Conservation (phyloP, 768 basidiomycete species). For the Dioszegia aurantiaca region DNA sequence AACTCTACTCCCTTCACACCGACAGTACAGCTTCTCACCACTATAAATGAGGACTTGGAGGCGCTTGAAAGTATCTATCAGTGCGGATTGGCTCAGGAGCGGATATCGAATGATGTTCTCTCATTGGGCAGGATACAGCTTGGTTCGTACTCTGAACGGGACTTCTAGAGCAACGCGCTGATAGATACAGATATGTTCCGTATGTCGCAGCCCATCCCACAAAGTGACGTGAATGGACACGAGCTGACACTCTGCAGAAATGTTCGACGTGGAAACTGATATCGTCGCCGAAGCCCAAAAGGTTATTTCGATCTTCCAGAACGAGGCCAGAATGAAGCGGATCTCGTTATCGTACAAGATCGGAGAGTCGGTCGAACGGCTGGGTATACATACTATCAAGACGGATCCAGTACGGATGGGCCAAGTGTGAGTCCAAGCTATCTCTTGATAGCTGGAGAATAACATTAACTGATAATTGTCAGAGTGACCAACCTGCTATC, state of each 20-base stretch:
- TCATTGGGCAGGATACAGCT: conserved; percentile 54
- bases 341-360: conserved; percentile 50
- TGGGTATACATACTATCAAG: conserved; percentile 47
- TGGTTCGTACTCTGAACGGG: conserved; percentile 36
- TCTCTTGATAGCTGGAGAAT: not conserved
- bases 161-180: conserved; percentile 13
- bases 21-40: conserved; percentile 37
- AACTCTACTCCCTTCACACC: conserved; percentile 21
- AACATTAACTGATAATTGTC: too few species aligned
- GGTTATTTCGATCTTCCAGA: conserved; percentile 52
- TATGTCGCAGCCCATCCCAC: conserved; percentile 13
- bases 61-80: conserved; percentile 54
- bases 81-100: conserved; percentile 52
- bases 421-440: conserved; percentile 43
- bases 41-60: conserved; percentile 48
- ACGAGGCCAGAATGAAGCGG: conserved; percentile 53
- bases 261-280: conserved; percentile 48
- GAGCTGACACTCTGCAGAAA: conserved; percentile 28
- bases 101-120: conserved; percentile 55
- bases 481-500: conserved; percentile 51
- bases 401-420: conserved; percentile 54
- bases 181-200: conserved; percentile 36
- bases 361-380: conserved; percentile 44
- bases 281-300: conserved; percentile 46
- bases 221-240: not conserved